Base-by-base conservation (phyloP, 805 yeast species). In the Pichia phayaonensis region DNA sequence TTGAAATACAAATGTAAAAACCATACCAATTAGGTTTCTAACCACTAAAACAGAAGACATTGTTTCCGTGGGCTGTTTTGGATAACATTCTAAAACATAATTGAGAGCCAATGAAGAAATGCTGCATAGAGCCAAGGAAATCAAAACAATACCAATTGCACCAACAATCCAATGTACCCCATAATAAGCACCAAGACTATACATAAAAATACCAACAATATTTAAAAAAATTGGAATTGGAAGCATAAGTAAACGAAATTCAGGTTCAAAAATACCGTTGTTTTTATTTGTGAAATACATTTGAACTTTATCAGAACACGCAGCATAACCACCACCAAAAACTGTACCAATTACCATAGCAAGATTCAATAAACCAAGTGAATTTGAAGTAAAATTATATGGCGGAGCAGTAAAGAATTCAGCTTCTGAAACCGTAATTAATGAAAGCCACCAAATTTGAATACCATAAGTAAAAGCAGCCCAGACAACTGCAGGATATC, bases 241-340 rank as follows among this genome's bases (percentile, higher is more conserved):
- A 15, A 46, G n/a, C 48, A 46, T 46, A 8, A 22, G n/a, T 16
- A 40, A 20, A 39, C 44, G 43, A 13, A 46, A 46, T 23, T 46
- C 48, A 8, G 44, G 48, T 22, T 46, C 48, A 46, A 46, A 46
- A 27, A 46, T 46, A 26, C 44, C 48, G 39, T 46, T n/a, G n/a
- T 46, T 46, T 20, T 23, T 46, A 26, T 26, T 45, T 4, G 48
- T 45, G 4, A 45, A 23, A 29, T 39, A 45, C 8, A 45, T 23
- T 22, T 39, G 43, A 21, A 45, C 18, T 4, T 16, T 24, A 40
- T 46, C 48, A 16, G 44, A 40, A 6, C 23, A 39, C 15, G 48
- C 18, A 7, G 44, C 10, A 23, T 46, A 46, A 7, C 12, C 6
- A n/a, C 36, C 27, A 13, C 44, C 48, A 39, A 39, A 26, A 1